A percentile compares a stretch with the other conserved stretches of the same genome.
These are phyloP conservation scores for Meredithiella fracta DNA, from an alignment of 2,329 filamentous ascomycete genomes.

Conservation along the genomic window DNA sequence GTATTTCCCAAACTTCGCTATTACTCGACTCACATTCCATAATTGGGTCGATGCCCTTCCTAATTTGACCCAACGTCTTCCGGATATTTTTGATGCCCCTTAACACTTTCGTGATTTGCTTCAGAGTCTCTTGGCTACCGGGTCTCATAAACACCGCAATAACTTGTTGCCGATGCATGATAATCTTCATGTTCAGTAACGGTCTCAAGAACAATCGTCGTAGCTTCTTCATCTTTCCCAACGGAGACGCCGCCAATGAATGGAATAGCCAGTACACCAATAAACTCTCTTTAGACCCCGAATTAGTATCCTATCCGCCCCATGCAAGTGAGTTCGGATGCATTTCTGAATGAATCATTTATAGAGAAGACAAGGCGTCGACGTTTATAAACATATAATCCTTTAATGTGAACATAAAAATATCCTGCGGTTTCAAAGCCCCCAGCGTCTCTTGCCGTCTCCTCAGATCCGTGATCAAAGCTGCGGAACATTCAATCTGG, in stretches of 20 bases:
- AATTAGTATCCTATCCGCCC: slow-evolving; percentile 20
- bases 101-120: slow-evolving; percentile 42
- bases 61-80: slow-evolving; percentile 49
- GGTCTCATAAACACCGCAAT: slow-evolving; percentile 50
- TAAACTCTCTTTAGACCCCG: slow-evolving; percentile 59
- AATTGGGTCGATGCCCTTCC: slow-evolving; percentile 53
- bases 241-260: slow-evolving; percentile 55
- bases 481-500: slow-evolving; percentile 69
- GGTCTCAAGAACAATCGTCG: slow-evolving; percentile 73
- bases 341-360: slow-evolving; percentile 67
- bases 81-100: slow-evolving; percentile 62
- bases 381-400: slow-evolving; percentile 60
- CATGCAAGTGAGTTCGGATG: slow-evolving; percentile 60
- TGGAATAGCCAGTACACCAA: slow-evolving; percentile 76
- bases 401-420: slow-evolving; percentile 61
- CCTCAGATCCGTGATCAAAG: slow-evolving; percentile 63
- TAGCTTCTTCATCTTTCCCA: slow-evolving; percentile 55
- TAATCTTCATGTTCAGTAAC: slow-evolving; percentile 48
- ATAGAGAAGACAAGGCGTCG: slow-evolving; percentile 66
- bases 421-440: slow-evolving; percentile 38
- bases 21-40: slow-evolving; percentile 36
- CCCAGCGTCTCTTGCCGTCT: slow-evolving; percentile 31
- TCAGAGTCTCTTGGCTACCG: slow-evolving; percentile 44
- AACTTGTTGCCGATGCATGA: slow-evolving; percentile 54
- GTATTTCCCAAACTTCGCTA: slow-evolving; percentile 47